Evolutionary conservation across 2,329 filamentous ascomycete genomes (phyloP), one percentile per base, ranked within the genome.

Genomic region (Sclerotinia borealis): DNA sequence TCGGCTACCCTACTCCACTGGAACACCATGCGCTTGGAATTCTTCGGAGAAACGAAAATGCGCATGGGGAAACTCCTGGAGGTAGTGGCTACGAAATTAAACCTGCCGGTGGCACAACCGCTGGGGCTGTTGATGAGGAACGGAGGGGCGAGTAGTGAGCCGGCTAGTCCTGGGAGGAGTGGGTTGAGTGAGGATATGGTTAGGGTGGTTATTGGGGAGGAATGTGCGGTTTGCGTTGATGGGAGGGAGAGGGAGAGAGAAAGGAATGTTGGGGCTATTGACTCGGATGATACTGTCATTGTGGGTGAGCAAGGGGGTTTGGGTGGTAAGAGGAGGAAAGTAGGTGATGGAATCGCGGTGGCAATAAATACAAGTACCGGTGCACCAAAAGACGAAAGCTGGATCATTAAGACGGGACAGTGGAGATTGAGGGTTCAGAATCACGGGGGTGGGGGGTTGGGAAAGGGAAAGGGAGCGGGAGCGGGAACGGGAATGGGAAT

Each of bases 1-100:
- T 59, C 61, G 5, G 89, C 81, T 59, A 89, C 85, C 2, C 75
- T 80, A 36, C 74, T 91, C 41, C 80, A 87, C 68, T 56, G 52
- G 52, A 31, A 56, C 15, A 56, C 37, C 11, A 56, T 45, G 39
- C 52, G 52, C 10, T n/a, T 59, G 19, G 86, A 90, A 67, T 96
- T 97, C 76, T 84, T 90, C 69, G 85, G 85, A 17, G 83, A 89
- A 52, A 85, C 87, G 6, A 88, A 89, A 68, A 81, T 84, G 13
- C 83, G 91, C 59, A 81, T 97, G 22, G 82, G 85, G 0, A 87
- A 86, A 61, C 79, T 97, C 7, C 85, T 96, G 68, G 88, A 91
- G 69, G 88, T 96, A 10, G 82, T 96, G n/a, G 85, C 89, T 2
- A 88, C 87, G 39, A 96, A 93, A 74, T 83, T 95, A 68, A 89